Percentiles rank a stretch among this genome's conserved stretches.
These are phyloP conservation scores for Penicillium sp. DNA, from an alignment of 2,329 filamentous ascomycete species.

Conservation along the genomic window DNA sequence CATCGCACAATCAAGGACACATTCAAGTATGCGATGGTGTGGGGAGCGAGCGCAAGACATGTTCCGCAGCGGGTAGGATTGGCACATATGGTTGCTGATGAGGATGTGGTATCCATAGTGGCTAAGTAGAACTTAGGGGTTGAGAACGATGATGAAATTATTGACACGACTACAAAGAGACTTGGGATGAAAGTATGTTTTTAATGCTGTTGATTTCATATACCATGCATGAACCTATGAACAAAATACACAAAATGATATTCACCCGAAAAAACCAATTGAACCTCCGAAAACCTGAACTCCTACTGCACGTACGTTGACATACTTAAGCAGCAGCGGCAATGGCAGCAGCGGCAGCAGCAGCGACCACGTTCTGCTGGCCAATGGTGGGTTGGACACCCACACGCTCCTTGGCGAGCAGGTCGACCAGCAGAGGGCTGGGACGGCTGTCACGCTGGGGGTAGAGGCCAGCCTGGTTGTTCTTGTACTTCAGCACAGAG, in stretches of 20 bases:
- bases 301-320: background rate
- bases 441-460: slow-evolving; percentile 80
- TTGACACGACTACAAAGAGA: slow-evolving; percentile 6
- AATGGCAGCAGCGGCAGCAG: slow-evolving; percentile 21
- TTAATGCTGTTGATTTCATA: slow-evolving; percentile 13
- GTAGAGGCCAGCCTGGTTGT: slow-evolving; percentile 67
- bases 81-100: slow-evolving; percentile 70
- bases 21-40: slow-evolving; percentile 97
- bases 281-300: slow-evolving; percentile 15
- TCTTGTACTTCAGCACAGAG: slow-evolving; percentile 86
- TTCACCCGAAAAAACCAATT: slow-evolving; percentile 14
- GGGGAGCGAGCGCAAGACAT: slow-evolving; percentile 94
- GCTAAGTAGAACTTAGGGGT: slow-evolving; percentile 38
- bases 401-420: slow-evolving; percentile 90
- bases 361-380: slow-evolving; percentile 43
- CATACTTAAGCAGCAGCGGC: slow-evolving; percentile 28
- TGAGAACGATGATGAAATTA: slow-evolving; percentile 7
- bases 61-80: slow-evolving; percentile 90
- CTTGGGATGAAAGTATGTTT: slow-evolving; percentile 5
- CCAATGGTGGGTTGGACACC: slow-evolving; percentile 73
- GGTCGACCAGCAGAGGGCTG: slow-evolving; percentile 81
- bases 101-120: slow-evolving; percentile 67
- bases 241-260: slow-evolving; percentile 12
- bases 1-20: slow-evolving; percentile 94
- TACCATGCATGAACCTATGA: slow-evolving; percentile 14